Base-by-base conservation (phyloP, 169 alveolate genomes). In the Plasmodium malariae region DNA sequence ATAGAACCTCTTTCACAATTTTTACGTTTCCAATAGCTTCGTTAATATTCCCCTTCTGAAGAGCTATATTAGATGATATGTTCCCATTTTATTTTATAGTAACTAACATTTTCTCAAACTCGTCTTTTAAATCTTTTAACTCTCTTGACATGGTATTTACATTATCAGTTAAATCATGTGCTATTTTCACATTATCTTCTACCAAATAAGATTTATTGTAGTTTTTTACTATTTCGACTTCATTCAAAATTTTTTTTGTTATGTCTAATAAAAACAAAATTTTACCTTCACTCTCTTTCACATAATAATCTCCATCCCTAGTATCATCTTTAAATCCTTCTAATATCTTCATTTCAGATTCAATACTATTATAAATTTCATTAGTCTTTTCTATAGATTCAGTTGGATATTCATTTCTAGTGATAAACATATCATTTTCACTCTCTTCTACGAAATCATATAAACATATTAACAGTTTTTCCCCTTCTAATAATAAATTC, bases 21-120 rank as follows among this genome's bases (percentile, higher is more conserved):
- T 28, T 63, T 63, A 63, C 19, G 30, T 63, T 0, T 3, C 3
- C 73, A 24, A 63, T 24, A 28, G 28, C 30, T n/a, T 32, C 26
- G 4, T 32, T 63, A 63, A 63, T 63, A 1, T 63, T 19, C 73
- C 37, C 37, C 73, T 63, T 63, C 73, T 63, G 21, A 14, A 30
- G 34, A 40, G 19, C 34, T 28, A 63, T 63, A n/a, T 43, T 63
- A 6, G 30, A 14, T 19, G 37, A 40, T 19, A 63, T 28, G 49
- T 12, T 4, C 37, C n/a, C 73, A 63, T 63, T 63, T 3, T 63
- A 28, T 32, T 2, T 30, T 28, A 21, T 63, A 7, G 6, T 6
- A 12, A 28, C 55, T n/a, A 63, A 63, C 3, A 63, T 63, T 30
- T 63, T 63, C 30, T 24, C 54, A 32, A 28, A 63, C 21, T 5